These are phyloP conservation scores for Verticillium tricorpus DNA, from an alignment of 2,329 filamentous ascomycete genomes.

Conservation along the genomic window DNA sequence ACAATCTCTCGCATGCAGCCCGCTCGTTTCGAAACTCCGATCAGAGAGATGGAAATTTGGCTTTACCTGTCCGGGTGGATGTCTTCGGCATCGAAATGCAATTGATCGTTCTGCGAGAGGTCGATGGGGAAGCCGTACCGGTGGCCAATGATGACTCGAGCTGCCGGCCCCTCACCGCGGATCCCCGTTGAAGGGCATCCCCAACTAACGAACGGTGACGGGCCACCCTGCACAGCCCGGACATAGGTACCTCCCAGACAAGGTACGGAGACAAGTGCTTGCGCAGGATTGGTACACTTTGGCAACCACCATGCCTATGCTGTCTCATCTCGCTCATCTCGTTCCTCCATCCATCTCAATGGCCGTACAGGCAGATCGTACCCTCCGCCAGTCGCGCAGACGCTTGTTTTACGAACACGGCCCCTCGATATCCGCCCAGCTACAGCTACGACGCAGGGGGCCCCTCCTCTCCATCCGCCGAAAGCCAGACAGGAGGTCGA, in stretches of 20 bases:
- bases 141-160: conserved; percentile 8
- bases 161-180: conserved; percentile 5
- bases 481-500: neutral
- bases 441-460: too few species aligned
- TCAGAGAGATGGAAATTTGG: neutral
- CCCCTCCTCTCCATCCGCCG: neutral
- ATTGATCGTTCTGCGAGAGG: neutral
- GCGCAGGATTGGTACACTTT: neutral
- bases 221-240: conserved; percentile 9
- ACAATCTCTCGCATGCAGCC: neutral
- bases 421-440: too few species aligned
- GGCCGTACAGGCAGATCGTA: neutral
- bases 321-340: neutral
- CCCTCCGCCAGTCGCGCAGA: neutral
- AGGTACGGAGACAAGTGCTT: neutral
- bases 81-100: neutral
- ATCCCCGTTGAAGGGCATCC: conserved; percentile 1
- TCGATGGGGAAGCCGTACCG: conserved; percentile 7
- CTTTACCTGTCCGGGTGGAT: neutral
- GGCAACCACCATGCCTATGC: neutral
- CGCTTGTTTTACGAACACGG: neutral
- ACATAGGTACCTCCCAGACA: conserved; percentile 1
- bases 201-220: neutral
- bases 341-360: neutral
- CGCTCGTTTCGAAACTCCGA: neutral